Percentiles rank a stretch among this genome's conserved stretches.
These are phyloP conservation scores for Podaxis carcinomalis DNA, from an alignment of 768 basidiomycete species.

Conservation along the genomic window DNA sequence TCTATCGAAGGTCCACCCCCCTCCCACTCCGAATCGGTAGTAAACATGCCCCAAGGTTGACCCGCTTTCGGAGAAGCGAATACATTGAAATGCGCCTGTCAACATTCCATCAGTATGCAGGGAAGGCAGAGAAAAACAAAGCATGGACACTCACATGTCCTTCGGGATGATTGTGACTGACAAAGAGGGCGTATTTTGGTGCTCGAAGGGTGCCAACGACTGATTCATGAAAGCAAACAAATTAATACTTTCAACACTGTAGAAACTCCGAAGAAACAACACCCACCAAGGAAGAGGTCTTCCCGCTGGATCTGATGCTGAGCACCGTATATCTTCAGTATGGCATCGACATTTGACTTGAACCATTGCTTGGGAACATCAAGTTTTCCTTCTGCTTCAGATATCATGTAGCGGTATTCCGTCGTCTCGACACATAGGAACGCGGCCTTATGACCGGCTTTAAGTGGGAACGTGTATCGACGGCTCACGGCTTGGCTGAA, in stretches of 20 bases:
- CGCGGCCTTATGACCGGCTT: constrained; percentile 18
- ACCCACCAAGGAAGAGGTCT: constrained; percentile 20
- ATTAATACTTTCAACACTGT: not conserved
- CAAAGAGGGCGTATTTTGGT: constrained; percentile 19
- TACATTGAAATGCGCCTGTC: constrained; percentile 19
- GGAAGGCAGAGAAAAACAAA: not conserved
- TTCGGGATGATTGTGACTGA: constrained; percentile 19
- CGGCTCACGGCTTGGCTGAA: constrained; percentile 2
- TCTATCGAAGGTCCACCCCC: constrained; percentile 11
- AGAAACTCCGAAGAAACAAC: not conserved
- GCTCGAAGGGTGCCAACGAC: constrained; percentile 19
- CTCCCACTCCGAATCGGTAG: constrained; percentile 12
- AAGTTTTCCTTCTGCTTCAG: constrained; percentile 13
- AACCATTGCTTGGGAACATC: constrained; percentile 21
- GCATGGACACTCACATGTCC: constrained; percentile 16
- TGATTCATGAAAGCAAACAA: not conserved
- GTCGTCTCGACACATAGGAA: constrained; percentile 21
- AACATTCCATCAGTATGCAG: not conserved
- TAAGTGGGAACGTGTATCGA: constrained; percentile 13
- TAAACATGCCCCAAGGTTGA: constrained; percentile 21
- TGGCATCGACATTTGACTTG: constrained; percentile 19
- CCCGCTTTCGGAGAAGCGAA: constrained; percentile 16
- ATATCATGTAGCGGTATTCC: constrained; percentile 21
- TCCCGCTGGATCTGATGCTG: constrained; percentile 21
- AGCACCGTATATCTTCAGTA: constrained; percentile 16